Evolutionary conservation across 2,329 filamentous ascomycete species (phyloP), one percentile per base, ranked within the genome.

Genomic region (Monosporascus sp.): DNA sequence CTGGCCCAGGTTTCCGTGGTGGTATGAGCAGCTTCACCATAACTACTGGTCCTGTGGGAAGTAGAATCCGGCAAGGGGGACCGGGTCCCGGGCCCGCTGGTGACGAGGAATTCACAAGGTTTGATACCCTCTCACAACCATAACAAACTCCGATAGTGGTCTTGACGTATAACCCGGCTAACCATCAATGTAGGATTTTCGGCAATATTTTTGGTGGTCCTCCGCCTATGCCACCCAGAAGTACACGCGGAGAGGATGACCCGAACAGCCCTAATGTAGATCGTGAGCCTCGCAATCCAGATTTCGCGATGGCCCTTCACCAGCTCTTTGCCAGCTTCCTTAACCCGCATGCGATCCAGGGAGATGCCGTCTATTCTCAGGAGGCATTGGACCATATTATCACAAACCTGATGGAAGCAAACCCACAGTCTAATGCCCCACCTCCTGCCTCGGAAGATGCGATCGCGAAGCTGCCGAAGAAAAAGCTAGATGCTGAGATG

Each of bases 351-450:
- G 77, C 73, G 7, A 70, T 74, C 17, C 77, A 81, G 54, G 89
- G 91, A 20, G 93, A 97, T 68, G 89, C 86, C 7, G 93, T 96
- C 1, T 95, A 93, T 68, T 88, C 88, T 0, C 90, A 97, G 70
- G 91, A 96, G 72, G 92, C 89, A 3, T 75, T 97, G 34, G 93
- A 99, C 67, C 83, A 88, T 36, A 89, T 97, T 58, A 88, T 99
- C 52, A 88, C 89, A 0, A 83, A 88, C 60, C 77, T 97, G 44
- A 94, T 97, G 86, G 93, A 97, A 61, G 83, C 89, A 54, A 87
- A 91, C 53, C 81, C 84, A 2, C 80, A 80, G 50, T 87, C 86
- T 1, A 90, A 88, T 60, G 93, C 89, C 1, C 88, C 91, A 0
- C 88, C 89, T 0, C 92, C 93, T 3, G 93, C 93, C 8, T 79